These are phyloP conservation scores for Lasiodiplodia sp. DNA, from an alignment of 2,329 filamentous ascomycete genomes.

Conservation along the genomic window DNA sequence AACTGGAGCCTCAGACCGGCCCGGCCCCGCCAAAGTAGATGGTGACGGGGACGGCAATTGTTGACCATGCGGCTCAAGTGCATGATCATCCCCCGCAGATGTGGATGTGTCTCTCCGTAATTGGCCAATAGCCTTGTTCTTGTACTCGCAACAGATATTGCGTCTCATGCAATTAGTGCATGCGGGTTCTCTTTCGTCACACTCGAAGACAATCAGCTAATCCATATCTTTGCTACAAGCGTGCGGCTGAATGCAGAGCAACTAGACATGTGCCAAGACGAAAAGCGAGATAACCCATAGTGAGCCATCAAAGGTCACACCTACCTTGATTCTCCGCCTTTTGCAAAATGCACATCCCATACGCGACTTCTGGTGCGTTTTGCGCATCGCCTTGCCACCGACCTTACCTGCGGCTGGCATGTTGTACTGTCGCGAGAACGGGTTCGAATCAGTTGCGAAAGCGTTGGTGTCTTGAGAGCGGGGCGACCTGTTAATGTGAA, in stretches of 20 bases:
- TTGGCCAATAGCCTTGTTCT: background rate
- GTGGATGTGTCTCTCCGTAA: conserved; percentile 31
- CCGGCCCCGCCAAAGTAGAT: background rate
- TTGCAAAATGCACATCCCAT: conserved; percentile 25
- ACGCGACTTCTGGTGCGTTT: conserved; percentile 25
- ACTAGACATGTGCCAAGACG: background rate
- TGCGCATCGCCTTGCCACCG: conserved; percentile 2
- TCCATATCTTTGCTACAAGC: background rate
- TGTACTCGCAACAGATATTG: conserved; percentile 36
- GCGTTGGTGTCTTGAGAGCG: background rate
- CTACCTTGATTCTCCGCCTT: conserved; percentile 26
- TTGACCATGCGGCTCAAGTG: background rate
- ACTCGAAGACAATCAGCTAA: conserved; percentile 31
- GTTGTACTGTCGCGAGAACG: background rate
- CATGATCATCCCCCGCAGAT: conserved; percentile 29
- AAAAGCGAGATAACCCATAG: background rate
- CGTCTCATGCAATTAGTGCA: conserved; percentile 44
- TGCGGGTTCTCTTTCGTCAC: conserved; percentile 41
- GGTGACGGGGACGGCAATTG: background rate
- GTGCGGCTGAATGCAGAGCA: background rate
- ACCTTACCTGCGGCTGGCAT: background rate
- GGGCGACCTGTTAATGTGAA: background rate
- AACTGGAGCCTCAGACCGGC: background rate
- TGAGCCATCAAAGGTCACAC: background rate
- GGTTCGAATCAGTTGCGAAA: too few species aligned